Evolutionary conservation across 805 yeast genomes (phyloP), one percentile per base, ranked within the genome.

Genomic region (Lipomyces japonicus): DNA sequence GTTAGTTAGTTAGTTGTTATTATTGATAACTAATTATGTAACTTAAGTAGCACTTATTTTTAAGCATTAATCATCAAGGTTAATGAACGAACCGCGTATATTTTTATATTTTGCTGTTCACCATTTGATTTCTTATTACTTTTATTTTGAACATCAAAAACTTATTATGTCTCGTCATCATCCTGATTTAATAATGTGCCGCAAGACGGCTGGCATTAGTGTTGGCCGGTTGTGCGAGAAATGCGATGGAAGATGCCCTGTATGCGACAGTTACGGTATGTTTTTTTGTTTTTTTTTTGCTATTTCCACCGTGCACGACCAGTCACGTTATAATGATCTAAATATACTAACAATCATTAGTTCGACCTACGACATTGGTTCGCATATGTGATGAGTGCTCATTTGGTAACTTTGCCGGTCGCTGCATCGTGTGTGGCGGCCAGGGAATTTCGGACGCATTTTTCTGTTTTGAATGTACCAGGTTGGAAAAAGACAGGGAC

Each of bases 191-290:
- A 77, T 85, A 2, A 80, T 83, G 71, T 90, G 97, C 64, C 71
- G 85, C 76, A 86, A 84, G 64, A 93, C 80, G 60, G 88, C 96
- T 1, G 97, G 97, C 0, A 76, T 80, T 0, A 68, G 71, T 16
- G 65, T 78, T 3, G 97, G 95, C 0, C 70, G 74, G 44, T 71
- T 90, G 2, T 90, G 97, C 62, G 81, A 79, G 28, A 85, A 77
- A 65, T 90, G 97, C 65, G 96, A 90, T 64, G 97, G 96, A 1
- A 76, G 81, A 58, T 90, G 97, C 62, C 96, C 96, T 2, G 73
- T 81, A 2, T 90, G 97, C 66, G 97, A 89, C 63, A 84, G 95
- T 1, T 78, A 75, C 58, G 95, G 56, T 53, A 40, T 1, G 56
- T 47, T 10, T 14, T 24, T 42, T 26, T 25, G 10, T 45, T 25